These are phyloP conservation scores for Hymenoscyphus infarciens DNA, from an alignment of 2,329 filamentous ascomycete species.

Conservation along the genomic window DNA sequence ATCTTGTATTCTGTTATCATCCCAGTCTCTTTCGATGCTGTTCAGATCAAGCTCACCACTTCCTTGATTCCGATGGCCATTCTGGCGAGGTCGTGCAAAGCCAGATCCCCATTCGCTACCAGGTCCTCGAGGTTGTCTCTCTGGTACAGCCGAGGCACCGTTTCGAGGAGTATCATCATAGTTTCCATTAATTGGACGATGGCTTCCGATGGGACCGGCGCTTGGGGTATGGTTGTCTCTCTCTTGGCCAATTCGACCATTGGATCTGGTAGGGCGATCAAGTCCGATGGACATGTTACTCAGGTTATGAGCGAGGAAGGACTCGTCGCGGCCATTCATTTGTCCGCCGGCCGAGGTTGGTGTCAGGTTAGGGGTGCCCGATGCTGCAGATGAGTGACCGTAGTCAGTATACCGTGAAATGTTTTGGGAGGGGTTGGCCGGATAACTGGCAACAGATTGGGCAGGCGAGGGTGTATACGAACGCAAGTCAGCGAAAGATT, in stretches of 20 bases:
- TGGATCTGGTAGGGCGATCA: slow-evolving; percentile 32
- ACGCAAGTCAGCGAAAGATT: slow-evolving; percentile 93
- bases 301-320: slow-evolving; percentile 47
- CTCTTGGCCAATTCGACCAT: slow-evolving; percentile 47
- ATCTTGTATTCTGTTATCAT: slow-evolving; percentile 33
- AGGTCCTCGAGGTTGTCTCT: slow-evolving; percentile 61
- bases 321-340: slow-evolving; percentile 35
- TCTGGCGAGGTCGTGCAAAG: slow-evolving; percentile 53
- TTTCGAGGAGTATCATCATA: slow-evolving; percentile 31
- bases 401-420: slow-evolving; percentile 54
- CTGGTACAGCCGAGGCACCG: slow-evolving; percentile 42
- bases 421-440: slow-evolving; percentile 61
- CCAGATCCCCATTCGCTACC: slow-evolving; percentile 52
- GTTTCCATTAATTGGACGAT: slow-evolving; percentile 48
- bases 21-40: slow-evolving; percentile 25
- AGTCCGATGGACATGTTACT: slow-evolving; percentile 54
- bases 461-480: slow-evolving; percentile 94
- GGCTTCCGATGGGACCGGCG: slow-evolving; percentile 61
- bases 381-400: slow-evolving; percentile 54
- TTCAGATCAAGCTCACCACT: slow-evolving; percentile 44
- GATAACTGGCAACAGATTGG: slow-evolving; percentile 83
- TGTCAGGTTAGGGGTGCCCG: slow-evolving; percentile 64
- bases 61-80: slow-evolving; percentile 58
- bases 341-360: slow-evolving; percentile 75
- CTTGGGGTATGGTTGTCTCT: slow-evolving; percentile 41